Percentiles rank a stretch among this genome's conserved stretches.
Conservation (phyloP, 2,329 filamentous ascomycete species). For the Colletotrichum sp. region DNA sequence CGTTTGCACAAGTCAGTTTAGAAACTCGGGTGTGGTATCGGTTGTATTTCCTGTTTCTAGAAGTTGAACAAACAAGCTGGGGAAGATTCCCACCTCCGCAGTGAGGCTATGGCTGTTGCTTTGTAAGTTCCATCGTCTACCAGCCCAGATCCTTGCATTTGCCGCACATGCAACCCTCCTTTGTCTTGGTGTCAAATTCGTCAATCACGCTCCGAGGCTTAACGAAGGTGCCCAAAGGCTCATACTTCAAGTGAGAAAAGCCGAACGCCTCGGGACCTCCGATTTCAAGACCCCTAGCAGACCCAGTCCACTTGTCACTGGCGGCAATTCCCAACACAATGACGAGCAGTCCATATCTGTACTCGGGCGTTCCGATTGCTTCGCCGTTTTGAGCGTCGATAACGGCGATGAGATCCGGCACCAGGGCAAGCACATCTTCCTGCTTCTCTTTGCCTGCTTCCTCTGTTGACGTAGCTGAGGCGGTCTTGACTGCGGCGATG, state of each 20-base stretch:
- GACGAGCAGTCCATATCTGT: constrained; percentile 57
- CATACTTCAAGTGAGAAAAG: constrained; percentile 51
- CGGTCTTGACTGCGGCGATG: constrained; percentile 56
- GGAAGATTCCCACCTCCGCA: neutral
- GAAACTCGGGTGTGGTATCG: neutral
- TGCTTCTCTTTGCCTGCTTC: constrained; percentile 33
- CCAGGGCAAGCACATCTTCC: constrained; percentile 53
- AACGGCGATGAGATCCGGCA: constrained; percentile 61
- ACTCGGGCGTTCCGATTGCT: constrained; percentile 61
- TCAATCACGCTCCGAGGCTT: constrained; percentile 59
- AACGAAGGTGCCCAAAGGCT: constrained; percentile 51
- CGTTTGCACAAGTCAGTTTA: neutral
- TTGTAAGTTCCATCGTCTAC: neutral
- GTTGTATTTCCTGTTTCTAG: neutral
- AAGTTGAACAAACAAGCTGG: neutral
- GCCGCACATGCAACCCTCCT: neutral
- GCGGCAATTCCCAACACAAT: constrained; percentile 52
- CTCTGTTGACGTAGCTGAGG: constrained; percentile 25
- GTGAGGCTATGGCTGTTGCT: neutral
- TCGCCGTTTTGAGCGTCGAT: constrained; percentile 63
- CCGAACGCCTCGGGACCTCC: constrained; percentile 56
- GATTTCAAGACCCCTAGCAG: constrained; percentile 50
- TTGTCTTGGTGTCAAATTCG: constrained; percentile 39
- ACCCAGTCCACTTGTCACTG: constrained; percentile 49
- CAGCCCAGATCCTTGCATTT: neutral